Evolutionary conservation across 2,329 filamentous ascomycete genomes (phyloP), one percentile per base, ranked within the genome.

Genomic region (Diplodia seriata): DNA sequence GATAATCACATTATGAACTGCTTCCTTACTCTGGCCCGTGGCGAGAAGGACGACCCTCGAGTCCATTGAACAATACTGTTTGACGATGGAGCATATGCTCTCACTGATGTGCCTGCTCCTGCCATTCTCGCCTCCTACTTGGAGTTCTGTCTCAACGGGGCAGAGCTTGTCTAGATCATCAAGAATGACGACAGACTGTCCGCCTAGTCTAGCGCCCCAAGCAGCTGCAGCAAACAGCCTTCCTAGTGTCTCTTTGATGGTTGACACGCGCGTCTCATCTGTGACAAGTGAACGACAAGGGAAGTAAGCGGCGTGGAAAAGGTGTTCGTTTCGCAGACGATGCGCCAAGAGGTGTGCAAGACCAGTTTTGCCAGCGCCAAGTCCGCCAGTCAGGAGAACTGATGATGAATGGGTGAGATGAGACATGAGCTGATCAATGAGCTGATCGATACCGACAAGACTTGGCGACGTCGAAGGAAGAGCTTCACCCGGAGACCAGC

Each of bases 101-200:
- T 99, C 95, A 76, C 94, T 97, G 68, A 97, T 88, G 73, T 98
- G 94, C 40, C 93, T 88, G 76, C 94, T 98, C 70, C 94, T 88
- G 20, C 92, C 92, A 74, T 99, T 98, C 72, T 98, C 93, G 69
- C 93, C 94, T 70, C 93, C 93, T 4, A 97, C 92, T 78, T 97
- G 93, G 14, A 99, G 85, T 77, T 99, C 95, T 0, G 94, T 97
- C 79, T 99, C 96, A 0, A 90, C 90, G 0, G 95, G 94, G 75
- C 94, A 98, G 1, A 99, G 84, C 74, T 92, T 93, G 79, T 99
- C 95, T 7, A 99, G 81, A 74, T 99, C 95, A 75, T 99, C 95
- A 1, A 99, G 83, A 59, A 99, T 88, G 23, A 99, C 91, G 2
- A 98, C 77, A 0, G 94, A 87, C 70, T 88, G 90, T 4, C 95